Percentiles rank a stretch among this genome's conserved stretches.
These are phyloP conservation scores for Geranium rotundifolium DNA, from an alignment of 345 rosid genomes.

Conservation along the genomic window DNA sequence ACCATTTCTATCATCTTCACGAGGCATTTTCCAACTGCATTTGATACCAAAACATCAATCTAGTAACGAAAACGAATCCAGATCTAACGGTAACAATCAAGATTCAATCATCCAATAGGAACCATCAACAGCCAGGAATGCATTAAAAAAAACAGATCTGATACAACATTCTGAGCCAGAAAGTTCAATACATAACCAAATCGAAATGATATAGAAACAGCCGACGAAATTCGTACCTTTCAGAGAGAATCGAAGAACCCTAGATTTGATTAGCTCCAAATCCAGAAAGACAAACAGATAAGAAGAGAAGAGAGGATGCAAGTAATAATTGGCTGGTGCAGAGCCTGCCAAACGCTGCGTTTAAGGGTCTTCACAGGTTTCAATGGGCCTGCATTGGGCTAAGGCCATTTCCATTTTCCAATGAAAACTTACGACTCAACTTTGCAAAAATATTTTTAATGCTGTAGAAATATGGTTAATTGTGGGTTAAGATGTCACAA, in stretches of 20 bases:
- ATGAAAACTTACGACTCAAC: no score
- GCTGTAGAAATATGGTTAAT: no score
- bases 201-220: not conserved
- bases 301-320: not conserved
- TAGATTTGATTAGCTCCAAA: not conserved
- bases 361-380: no score
- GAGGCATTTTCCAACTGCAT: conserved; percentile 34
- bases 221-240: not conserved
- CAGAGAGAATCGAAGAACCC: not conserved
- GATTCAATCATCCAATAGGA: not conserved
- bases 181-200: not conserved
- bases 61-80: not conserved
- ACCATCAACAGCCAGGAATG: not conserved
- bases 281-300: not conserved
- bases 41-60: not conserved
- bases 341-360: no score
- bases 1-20: conserved; percentile 54
- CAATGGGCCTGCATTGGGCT: no score
- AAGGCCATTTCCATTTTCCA: no score
- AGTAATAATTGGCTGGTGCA: no score
- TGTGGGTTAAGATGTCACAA: no score
- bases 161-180: not conserved
- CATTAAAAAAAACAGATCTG: not conserved
- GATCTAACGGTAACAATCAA: not conserved
- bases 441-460: no score